Conservation (phyloP, 305 asterid species). For the Solanum hybrid region DNA sequence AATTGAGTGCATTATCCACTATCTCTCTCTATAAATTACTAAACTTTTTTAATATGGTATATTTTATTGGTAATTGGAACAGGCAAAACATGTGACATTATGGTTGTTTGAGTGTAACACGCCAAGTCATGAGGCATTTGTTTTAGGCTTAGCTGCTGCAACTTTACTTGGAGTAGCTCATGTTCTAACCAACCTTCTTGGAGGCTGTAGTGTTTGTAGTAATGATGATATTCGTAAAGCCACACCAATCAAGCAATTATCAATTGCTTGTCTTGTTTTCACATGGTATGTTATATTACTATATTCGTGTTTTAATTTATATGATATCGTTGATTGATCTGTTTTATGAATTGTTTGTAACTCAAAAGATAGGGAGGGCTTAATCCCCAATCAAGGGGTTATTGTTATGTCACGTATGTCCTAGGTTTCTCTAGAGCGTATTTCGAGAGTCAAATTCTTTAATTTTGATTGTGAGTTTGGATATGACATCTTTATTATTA, state of each 20-base stretch:
- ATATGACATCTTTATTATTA: neutral
- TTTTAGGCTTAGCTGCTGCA: constrained; percentile 58
- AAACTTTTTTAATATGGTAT: neutral
- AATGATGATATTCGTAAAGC: constrained; percentile 47
- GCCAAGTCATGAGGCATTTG: constrained; percentile 71
- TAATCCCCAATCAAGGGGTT: neutral
- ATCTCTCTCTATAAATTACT: neutral
- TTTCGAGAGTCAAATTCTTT: neutral
- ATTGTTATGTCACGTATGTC: neutral
- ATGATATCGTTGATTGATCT: neutral
- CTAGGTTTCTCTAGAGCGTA: neutral
- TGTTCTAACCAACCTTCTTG: constrained; percentile 56
- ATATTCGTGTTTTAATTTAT: neutral
- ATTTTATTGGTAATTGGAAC: neutral
- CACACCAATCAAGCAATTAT: constrained; percentile 55
- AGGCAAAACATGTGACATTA: constrained; percentile 62
- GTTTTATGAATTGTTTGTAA: neutral
- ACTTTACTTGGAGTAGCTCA: constrained; percentile 55
- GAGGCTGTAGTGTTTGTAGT: constrained; percentile 61
- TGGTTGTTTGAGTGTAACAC: constrained; percentile 73
- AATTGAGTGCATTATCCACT: neutral
- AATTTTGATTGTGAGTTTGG: neutral
- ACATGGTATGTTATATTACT: constrained; percentile 38
- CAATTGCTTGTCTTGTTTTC: constrained; percentile 60
- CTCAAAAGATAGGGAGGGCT: neutral